Base-by-base conservation (phyloP, 2,329 filamentous ascomycete genomes). In the Furcasterigmium furcatum region DNA sequence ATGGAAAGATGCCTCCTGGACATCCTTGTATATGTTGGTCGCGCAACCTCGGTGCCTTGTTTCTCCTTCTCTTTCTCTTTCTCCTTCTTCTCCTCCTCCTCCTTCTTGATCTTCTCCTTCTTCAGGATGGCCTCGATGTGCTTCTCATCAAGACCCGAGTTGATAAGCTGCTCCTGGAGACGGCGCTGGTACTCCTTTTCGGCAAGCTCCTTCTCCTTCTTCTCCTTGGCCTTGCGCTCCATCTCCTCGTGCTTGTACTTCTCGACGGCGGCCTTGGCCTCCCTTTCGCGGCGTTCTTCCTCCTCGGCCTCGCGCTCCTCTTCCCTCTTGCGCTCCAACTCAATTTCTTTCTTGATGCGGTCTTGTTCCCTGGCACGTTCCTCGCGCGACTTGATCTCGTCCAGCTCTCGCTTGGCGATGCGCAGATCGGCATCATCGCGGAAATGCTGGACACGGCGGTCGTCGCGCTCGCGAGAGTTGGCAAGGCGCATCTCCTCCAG, bases 1-100 rank as follows among this genome's bases (percentile, higher is more conserved):
- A 84, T 70, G 0, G 80, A 84, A 19, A 85, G 63, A 57, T 85
- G 76, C 45, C 72, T 71, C 20, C 81, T 73, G 2, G 79, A 69
- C 80, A 85, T 84, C 52, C 81, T 74, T 13, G 81, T 85, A 55
- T 84, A 84, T 0, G 79, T 83, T 1, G 79, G 74, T 4, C 74
- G 69, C 14, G 53, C 44, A 14, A 52, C 45, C 19, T 58, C 50
- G 29, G 22, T 14, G 20, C 19, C 42, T 4, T 42, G 38, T 18
- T 47, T 39, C 13, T 47, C 14, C 63, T 57, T 7, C 70, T 58
- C 57, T 74, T 77, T 56, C 80, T 72, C 55, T 79, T 80, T 54
- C 78, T 75, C 44, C n/a, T n/a, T n/a, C n/a, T n/a, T n/a, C n/a
- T n/a, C n/a, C n/a, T n/a, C n/a, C n/a, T n/a, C n/a, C n/a, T 18